phyloP scores from a whole-genome alignment of 306 rosid genomes.

The Coriaria nepalensis region DNA sequence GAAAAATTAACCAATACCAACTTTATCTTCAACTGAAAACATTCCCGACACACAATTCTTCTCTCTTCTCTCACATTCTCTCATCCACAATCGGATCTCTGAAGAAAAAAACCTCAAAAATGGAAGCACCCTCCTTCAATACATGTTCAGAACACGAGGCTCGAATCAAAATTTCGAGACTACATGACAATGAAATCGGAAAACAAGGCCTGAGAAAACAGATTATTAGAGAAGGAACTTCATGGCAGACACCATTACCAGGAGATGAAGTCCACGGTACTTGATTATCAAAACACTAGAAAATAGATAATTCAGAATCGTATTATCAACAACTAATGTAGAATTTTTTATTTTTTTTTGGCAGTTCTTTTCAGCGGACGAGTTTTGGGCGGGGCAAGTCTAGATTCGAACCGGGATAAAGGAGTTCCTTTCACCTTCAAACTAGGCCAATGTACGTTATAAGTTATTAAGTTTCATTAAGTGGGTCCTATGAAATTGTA shows the following conservation, averaged over 20 bases:
- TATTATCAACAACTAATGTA: not conserved
- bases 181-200: slow-evolving; percentile 22
- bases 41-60: no score
- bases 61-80: no score
- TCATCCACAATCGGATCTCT: no score
- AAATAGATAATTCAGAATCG: no score
- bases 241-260: slow-evolving; percentile 52
- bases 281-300: not conserved
- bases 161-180: slow-evolving; percentile 13
- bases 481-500: not conserved
- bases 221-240: slow-evolving; percentile 32
- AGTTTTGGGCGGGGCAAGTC: slow-evolving; percentile 2
- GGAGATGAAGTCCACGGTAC: slow-evolving; percentile 57
- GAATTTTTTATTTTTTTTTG: not conserved
- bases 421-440: slow-evolving; percentile 38
- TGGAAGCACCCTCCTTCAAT: slow-evolving; percentile 1
- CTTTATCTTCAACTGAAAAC: no score
- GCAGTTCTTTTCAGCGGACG: slow-evolving; percentile 15
- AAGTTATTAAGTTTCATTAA: no score
- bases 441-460: slow-evolving; percentile 42
- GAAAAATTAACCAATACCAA: no score
- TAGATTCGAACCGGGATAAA: slow-evolving; percentile 23
- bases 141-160: slow-evolving; percentile 12
- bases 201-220: slow-evolving; percentile 43
- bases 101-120: no score